phyloP scores from a whole-genome alignment of 176 grass and related monocot genomes.

The Poa pratensis region DNA sequence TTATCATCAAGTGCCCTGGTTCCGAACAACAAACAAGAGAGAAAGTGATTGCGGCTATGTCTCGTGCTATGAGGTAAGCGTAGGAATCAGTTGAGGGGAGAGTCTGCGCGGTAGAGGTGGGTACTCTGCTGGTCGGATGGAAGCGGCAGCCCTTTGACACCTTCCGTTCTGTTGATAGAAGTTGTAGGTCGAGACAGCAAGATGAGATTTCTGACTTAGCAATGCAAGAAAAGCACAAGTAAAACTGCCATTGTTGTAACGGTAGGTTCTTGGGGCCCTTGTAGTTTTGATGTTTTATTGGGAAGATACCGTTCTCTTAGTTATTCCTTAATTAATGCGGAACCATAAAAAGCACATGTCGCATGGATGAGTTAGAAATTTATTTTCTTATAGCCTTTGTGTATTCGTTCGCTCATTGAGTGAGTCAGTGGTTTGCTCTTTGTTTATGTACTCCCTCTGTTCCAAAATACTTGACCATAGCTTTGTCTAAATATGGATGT shows the following conservation, averaged over 20 bases:
- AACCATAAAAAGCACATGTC: conserved; percentile 55
- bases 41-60: conserved; percentile 74
- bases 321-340: conserved; percentile 56
- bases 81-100: conserved; percentile 32
- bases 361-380: conserved; percentile 43
- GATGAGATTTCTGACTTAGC: conserved; percentile 61
- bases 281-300: conserved; percentile 63
- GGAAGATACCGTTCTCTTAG: conserved; percentile 61
- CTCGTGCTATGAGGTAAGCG: conserved; percentile 53
- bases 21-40: conserved; percentile 84
- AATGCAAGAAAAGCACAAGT: conserved; percentile 39
- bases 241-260: conserved; percentile 56
- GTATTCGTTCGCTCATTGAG: background rate
- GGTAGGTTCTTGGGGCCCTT: conserved; percentile 50
- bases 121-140: conserved; percentile 36
- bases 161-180: conserved; percentile 61
- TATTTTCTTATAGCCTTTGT: conserved; percentile 6
- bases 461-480: too few relatives aligned
- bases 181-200: conserved; percentile 56
- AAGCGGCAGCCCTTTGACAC: conserved; percentile 48
- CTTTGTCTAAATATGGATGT: too few relatives aligned
- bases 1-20: conserved; percentile 80
- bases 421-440: background rate
- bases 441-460: background rate
- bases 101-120: background rate